These are phyloP conservation scores for Calonectria honghensis DNA, from an alignment of 2,329 filamentous ascomycete genomes.

Conservation along the genomic window DNA sequence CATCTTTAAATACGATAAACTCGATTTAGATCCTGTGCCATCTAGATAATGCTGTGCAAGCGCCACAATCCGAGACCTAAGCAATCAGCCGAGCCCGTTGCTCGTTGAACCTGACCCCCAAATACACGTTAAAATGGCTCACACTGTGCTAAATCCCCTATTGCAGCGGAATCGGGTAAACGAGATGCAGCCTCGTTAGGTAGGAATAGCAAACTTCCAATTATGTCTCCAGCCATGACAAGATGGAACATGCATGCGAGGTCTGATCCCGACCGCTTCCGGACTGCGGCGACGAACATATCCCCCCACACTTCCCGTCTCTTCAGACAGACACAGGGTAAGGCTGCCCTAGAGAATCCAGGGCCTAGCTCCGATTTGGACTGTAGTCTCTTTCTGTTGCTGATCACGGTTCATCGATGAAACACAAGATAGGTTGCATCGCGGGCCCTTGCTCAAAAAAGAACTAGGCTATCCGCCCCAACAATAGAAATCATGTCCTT, in stretches of 20 bases:
- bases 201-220: not conserved
- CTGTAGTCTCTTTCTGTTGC: not conserved
- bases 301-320: not conserved
- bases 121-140: not conserved
- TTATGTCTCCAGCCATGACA: not conserved
- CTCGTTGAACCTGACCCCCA: not conserved
- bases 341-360: slow-evolving; percentile 4
- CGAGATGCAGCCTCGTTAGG: not conserved
- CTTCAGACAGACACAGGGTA: not conserved
- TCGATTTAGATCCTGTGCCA: slow-evolving; percentile 1
- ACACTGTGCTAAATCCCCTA: too few species aligned
- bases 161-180: not conserved
- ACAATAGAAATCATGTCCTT: too few species aligned
- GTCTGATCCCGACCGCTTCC: slow-evolving; percentile 7
- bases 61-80: slow-evolving; percentile 9
- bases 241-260: not conserved
- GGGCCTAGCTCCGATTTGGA: not conserved
- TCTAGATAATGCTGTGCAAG: slow-evolving; percentile 17
- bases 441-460: slow-evolving; percentile 2
- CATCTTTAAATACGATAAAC: not conserved
- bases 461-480: not conserved
- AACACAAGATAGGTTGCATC: not conserved
- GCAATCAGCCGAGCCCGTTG: not conserved
- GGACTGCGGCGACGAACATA: not conserved
- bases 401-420: slow-evolving; percentile 23